Evolutionary conservation across 1,139 yeast species (phyloP).

Genomic region (Pneumocystis murina): DNA sequence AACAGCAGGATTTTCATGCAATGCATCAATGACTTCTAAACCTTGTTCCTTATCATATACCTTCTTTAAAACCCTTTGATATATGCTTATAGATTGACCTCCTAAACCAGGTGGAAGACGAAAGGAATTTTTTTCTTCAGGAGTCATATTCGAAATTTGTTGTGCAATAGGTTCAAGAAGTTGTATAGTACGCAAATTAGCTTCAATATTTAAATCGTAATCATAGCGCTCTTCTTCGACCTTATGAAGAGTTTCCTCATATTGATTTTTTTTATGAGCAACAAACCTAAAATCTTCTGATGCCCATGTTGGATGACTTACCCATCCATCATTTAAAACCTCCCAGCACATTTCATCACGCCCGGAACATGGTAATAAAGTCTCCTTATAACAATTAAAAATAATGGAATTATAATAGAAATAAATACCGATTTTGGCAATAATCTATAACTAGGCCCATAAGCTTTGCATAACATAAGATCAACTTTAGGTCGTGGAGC

Average conservation of each 20-base stretch:
- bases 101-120: constrained; percentile 88
- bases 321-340: constrained; percentile 96
- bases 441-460: constrained; percentile 84
- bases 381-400: constrained; percentile 31
- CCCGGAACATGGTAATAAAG: constrained; percentile 95
- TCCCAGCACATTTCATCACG: constrained; percentile 99
- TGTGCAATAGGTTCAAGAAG: constrained; percentile 90
- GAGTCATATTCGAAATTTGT: constrained; percentile 81
- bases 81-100: constrained; percentile 76
- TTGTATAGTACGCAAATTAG: constrained; percentile 86
- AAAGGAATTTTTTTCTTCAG: constrained; percentile 73
- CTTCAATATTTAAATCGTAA: constrained; percentile 88
- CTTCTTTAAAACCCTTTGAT: constrained; percentile 82
- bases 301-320: constrained; percentile 99
- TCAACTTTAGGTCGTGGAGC: constrained; percentile 74
- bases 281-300: constrained; percentile 97
- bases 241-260: constrained; percentile 85
- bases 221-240: constrained; percentile 97
- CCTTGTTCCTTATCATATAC: constrained; percentile 91
- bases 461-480: constrained; percentile 59
- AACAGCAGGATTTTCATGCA: constrained; percentile 86
- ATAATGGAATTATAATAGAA: background rate
- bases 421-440: constrained; percentile 52
- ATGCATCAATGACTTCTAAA: constrained; percentile 85
- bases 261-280: constrained; percentile 94